Evolutionary conservation across 176 grass and related monocot genomes (phyloP).

Genomic region (Carex kokanica): DNA sequence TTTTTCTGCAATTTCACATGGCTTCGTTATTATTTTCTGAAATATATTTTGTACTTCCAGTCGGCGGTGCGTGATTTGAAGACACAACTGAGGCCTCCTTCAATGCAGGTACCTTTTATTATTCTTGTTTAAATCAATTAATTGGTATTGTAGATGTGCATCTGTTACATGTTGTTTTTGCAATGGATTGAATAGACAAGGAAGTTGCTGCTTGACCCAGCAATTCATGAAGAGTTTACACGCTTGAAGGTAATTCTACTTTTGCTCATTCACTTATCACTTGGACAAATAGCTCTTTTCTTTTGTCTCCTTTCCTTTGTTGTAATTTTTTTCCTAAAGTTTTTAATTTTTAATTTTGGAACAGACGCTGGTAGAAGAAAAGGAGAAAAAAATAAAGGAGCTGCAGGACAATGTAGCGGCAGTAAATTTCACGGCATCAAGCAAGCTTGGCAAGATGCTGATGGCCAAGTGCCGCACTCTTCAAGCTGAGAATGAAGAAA

Average conservation of each 20-base stretch:
- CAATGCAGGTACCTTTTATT: constrained; percentile 73
- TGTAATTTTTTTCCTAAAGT: background rate
- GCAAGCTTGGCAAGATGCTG: constrained; percentile 93
- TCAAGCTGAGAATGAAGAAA: constrained; percentile 97
- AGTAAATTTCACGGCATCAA: constrained; percentile 92
- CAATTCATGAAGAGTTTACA: constrained; percentile 97
- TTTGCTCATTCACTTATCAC: background rate
- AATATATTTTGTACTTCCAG: constrained; percentile 39
- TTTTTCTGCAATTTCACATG: background rate
- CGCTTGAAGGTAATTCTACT: constrained; percentile 61
- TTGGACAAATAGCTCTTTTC: background rate
- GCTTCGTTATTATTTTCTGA: background rate
- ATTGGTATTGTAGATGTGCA: constrained; percentile 3
- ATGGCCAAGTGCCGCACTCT: constrained; percentile 94
- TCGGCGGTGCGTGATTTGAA: constrained; percentile 97
- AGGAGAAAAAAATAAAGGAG: constrained; percentile 99
- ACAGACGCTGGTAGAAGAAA: constrained; percentile 87
- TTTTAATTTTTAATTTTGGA: constrained; percentile 20
- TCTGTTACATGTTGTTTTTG: constrained; percentile 2
- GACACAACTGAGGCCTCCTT: constrained; percentile 90
- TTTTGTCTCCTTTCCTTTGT: background rate
- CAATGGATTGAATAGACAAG: constrained; percentile 61
- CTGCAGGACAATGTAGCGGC: constrained; percentile 98
- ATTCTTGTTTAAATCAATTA: constrained; percentile 14
- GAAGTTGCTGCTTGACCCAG: constrained; percentile 93